Conservation (phyloP, 2,329 filamentous ascomycete genomes). For the Xylaria sp. region DNA sequence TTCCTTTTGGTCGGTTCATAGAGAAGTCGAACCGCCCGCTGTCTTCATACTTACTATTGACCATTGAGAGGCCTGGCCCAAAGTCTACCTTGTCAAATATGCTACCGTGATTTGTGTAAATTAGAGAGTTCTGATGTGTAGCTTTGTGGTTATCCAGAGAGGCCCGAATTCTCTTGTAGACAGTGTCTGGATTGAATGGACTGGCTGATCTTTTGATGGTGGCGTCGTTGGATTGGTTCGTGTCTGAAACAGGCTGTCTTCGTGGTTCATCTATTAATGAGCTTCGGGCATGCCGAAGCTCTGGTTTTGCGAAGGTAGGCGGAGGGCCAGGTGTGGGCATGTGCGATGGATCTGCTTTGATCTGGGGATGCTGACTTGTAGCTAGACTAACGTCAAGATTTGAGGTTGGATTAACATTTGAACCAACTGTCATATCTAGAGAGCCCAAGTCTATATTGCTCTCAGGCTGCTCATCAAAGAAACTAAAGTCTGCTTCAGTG, state of each 20-base stretch:
- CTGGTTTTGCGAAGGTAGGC: conserved; percentile 67
- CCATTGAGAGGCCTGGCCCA: conserved; percentile 62
- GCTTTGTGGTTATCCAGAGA: conserved; percentile 53
- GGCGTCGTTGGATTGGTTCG: conserved; percentile 47
- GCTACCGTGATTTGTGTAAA: conserved; percentile 54
- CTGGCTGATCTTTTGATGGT: conserved; percentile 64
- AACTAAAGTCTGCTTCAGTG: conserved; percentile 86
- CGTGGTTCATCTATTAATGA: conserved; percentile 58
- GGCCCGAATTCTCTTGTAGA: conserved; percentile 68
- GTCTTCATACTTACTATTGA: conserved; percentile 69
- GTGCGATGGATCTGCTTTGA: conserved; percentile 40
- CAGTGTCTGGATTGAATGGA: conserved; percentile 67
- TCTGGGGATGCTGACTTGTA: conserved; percentile 36
- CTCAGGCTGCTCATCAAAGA: conserved; percentile 75
- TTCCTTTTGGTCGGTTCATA: conserved; percentile 49
- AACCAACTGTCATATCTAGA: conserved; percentile 49
- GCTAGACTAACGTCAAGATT: conserved; percentile 35
- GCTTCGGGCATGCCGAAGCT: conserved; percentile 68
- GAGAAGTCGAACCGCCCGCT: conserved; percentile 65
- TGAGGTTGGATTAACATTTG: conserved; percentile 39
- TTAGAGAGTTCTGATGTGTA: conserved; percentile 43
- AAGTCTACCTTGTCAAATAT: conserved; percentile 67
- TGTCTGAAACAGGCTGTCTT: conserved; percentile 45
- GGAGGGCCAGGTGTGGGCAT: conserved; percentile 35
- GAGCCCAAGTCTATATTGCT: conserved; percentile 54